Evolutionary conservation across 306 rosid genomes (phyloP), one percentile per base, ranked within the genome.

Genomic region (Casuarina equisetifolia): DNA sequence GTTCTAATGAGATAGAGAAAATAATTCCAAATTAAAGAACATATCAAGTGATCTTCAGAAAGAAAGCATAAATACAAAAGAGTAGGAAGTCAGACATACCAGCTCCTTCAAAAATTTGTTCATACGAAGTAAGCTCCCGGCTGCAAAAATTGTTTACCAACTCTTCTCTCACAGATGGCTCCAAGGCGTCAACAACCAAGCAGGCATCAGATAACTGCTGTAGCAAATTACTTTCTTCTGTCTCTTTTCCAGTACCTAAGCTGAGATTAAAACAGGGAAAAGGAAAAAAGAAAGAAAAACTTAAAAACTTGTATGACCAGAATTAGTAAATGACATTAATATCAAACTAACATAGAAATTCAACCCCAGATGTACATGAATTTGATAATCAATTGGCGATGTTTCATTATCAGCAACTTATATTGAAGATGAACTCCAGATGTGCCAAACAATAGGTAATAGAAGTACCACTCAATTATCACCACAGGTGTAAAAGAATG

Each of bases 211-310:
- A 92, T 89, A 95, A 81, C 54, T 90, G 97, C 87, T 91, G 96
- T 50, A 95, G 91, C 78, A 95, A 85, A 86, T 91, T 89, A 39
- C 88, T 81, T 90, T 95, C 98, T 85, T 92, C 99, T 53, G 97
- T 87, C 90, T 95, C 99, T 83, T 95, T 95, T 72, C 99, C 99
- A 32, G 99, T 92, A 79, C 99, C 99, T 90, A 95, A 87, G 99
- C 99, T 95, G 97, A 86, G 84, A 86, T 84, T 59, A 82, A 70
- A 76, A 85, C 68, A 71, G 69, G 75, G 73, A 84, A 83, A 81
- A 68, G 61, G 80, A 76, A 82, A 58, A 76, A 66, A 62, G 35
- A 61, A 79, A 75, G 78, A 48, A 48, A 48, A 9, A 48, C 51
- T 48, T 48, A 48, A 9, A 9, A 46, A 45, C 44, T 62, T 12